Percentiles rank a stretch among this genome's conserved stretches.
These are phyloP conservation scores for Magnusiomyces suaveolens DNA, from an alignment of 1,139 yeast species.

Conservation along the genomic window DNA sequence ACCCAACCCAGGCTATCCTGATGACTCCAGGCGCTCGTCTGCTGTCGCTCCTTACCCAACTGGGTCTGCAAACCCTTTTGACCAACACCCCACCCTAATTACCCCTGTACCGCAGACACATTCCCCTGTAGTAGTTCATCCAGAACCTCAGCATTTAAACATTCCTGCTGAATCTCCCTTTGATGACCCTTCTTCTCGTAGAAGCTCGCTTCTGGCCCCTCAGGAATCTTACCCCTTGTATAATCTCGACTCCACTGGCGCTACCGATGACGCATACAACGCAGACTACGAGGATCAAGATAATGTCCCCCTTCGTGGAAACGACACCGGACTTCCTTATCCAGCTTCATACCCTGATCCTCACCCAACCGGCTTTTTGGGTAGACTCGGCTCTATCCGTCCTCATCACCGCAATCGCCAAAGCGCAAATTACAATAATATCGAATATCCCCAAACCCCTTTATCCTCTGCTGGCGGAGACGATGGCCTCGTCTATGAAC, in stretches of 20 bases:
- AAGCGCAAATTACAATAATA: background rate
- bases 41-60: background rate
- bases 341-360: background rate
- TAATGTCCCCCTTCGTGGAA: background rate
- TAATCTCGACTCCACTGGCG: background rate
- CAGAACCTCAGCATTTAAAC: conserved; percentile 1
- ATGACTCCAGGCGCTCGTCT: background rate
- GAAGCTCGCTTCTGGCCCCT: background rate
- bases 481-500: background rate
- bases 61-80: background rate
- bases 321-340: background rate
- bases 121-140: background rate
- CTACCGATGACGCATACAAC: background rate
- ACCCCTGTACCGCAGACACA: background rate
- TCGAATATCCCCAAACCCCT: background rate
- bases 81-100: background rate
- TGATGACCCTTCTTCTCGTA: background rate
- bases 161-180: background rate
- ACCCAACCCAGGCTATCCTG: background rate
- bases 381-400: background rate
- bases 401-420: background rate
- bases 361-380: background rate
- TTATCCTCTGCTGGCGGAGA: background rate
- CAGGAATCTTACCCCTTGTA: background rate
- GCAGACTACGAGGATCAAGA: conserved; percentile 1